Evolutionary conservation across 169 alveolate genomes (phyloP).

Genomic region (Babesia divergens): DNA sequence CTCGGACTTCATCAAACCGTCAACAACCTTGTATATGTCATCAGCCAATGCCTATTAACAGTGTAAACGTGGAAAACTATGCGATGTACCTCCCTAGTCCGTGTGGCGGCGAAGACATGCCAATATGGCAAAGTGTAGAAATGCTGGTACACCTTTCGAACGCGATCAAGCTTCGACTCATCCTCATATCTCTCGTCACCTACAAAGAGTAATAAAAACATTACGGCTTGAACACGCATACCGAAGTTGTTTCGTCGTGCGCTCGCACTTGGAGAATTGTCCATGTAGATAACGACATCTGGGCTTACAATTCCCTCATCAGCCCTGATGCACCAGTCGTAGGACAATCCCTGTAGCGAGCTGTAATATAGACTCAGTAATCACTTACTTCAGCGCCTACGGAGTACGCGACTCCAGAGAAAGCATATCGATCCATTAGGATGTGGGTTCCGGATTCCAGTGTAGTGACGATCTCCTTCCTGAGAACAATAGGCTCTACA

Average conservation of each 20-base stretch:
- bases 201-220: neutral
- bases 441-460: slow-evolving; percentile 81
- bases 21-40: neutral
- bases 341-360: slow-evolving; percentile 13
- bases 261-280: slow-evolving; percentile 23
- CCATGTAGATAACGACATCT: slow-evolving; percentile 53
- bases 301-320: slow-evolving; percentile 59
- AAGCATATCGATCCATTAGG: slow-evolving; percentile 91
- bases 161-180: slow-evolving; percentile 16
- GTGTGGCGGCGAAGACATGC: slow-evolving; percentile 38
- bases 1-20: neutral
- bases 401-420: slow-evolving; percentile 93
- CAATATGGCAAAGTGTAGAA: slow-evolving; percentile 53
- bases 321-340: slow-evolving; percentile 47
- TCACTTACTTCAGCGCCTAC: slow-evolving; percentile 84
- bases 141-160: slow-evolving; percentile 29
- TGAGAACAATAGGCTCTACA: neutral
- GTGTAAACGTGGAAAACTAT: neutral
- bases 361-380: neutral
- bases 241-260: slow-evolving; percentile 58
- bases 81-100: slow-evolving; percentile 5
- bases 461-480: slow-evolving; percentile 72
- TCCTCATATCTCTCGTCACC: slow-evolving; percentile 50
- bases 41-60: neutral
- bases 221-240: neutral